Percentiles rank a stretch among this genome's conserved stretches.
phyloP scores from a whole-genome alignment of 2,329 filamentous ascomycete species.

The Sporothrix pallida region DNA sequence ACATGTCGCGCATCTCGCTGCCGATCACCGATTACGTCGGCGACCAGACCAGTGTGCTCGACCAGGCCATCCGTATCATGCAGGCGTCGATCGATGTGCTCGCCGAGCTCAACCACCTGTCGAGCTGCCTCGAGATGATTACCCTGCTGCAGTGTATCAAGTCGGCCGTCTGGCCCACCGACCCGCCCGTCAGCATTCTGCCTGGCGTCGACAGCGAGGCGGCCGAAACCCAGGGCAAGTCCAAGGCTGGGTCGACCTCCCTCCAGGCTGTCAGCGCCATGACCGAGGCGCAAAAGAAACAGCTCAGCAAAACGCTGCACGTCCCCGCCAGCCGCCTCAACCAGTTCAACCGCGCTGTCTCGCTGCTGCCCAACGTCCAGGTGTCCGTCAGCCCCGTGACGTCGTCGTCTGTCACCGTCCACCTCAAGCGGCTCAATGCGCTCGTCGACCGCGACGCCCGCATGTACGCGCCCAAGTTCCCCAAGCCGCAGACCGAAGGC shows the following conservation, averaged over 20 bases:
- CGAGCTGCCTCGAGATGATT: constrained; percentile 81
- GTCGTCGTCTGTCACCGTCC: constrained; percentile 65
- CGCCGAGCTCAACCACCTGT: constrained; percentile 82
- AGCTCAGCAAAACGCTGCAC: constrained; percentile 57
- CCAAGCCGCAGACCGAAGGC: constrained; percentile 92
- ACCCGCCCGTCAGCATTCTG: constrained; percentile 78
- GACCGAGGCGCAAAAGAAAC: constrained; percentile 46
- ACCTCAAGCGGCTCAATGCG: constrained; percentile 70
- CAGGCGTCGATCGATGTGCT: constrained; percentile 94
- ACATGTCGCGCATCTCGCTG: constrained; percentile 90
- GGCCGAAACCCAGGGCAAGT: constrained; percentile 4
- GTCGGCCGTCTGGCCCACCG: constrained; percentile 86
- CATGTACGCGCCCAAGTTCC: constrained; percentile 87
- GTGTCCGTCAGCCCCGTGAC: constrained; percentile 67
- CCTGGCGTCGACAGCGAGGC: constrained; percentile 64
- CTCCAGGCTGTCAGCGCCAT: constrained; percentile 53
- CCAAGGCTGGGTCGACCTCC: background rate
- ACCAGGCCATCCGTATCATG: constrained; percentile 95
- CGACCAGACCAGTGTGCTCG: constrained; percentile 86
- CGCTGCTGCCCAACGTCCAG: constrained; percentile 71
- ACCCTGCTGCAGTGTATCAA: constrained; percentile 90
- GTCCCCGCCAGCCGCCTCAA: constrained; percentile 53
- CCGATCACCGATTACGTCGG: constrained; percentile 98
- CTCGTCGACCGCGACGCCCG: constrained; percentile 69
- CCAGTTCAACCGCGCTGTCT: constrained; percentile 64